Percentiles rank a stretch among this genome's conserved stretches.
Evolutionary conservation across 495 filamentous ascomycete genomes (phyloP).

Genomic region (Aspergillus cavernicola): DNA sequence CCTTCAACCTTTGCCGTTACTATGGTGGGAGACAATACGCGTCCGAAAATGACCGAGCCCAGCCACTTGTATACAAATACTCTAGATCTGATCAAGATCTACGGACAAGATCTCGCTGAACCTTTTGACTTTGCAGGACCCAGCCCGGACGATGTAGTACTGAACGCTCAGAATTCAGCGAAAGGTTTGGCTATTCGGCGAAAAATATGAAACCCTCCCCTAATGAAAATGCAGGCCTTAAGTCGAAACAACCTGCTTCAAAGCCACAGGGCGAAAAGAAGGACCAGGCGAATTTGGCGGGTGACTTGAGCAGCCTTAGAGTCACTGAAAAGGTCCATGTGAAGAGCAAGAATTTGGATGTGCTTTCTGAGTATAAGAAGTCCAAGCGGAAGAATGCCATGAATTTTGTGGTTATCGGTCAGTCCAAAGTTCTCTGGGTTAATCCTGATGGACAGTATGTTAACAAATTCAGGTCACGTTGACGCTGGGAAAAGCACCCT

Average conservation of each 20-base stretch:
- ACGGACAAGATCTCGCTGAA: constrained; percentile 46
- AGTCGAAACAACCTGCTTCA: constrained; percentile 41
- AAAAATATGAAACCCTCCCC: constrained; percentile 35
- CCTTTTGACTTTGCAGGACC: constrained; percentile 75
- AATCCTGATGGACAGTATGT: not conserved
- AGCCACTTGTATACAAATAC: constrained; percentile 35
- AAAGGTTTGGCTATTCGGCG: constrained; percentile 72
- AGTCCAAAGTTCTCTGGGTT: constrained; percentile 16
- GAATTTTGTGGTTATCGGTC: constrained; percentile 95
- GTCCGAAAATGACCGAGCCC: constrained; percentile 32
- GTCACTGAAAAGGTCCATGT: constrained; percentile 68
- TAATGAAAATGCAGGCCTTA: constrained; percentile 46
- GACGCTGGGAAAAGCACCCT: constrained; percentile 97
- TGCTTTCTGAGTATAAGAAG: constrained; percentile 75
- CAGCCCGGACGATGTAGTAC: constrained; percentile 90
- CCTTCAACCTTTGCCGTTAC: constrained; percentile 69
- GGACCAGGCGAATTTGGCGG: constrained; percentile 34
- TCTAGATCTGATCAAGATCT: constrained; percentile 52
- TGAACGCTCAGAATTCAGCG: constrained; percentile 70
- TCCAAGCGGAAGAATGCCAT: constrained; percentile 72
- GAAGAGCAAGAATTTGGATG: constrained; percentile 83
- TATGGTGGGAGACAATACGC: constrained; percentile 51
- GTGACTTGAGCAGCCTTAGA: constrained; percentile 55
- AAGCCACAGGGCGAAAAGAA: constrained; percentile 43
- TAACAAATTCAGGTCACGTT: constrained; percentile 68